Conservation (phyloP, 192 early-diverging fungal species). For the Jimgerdemannia lactiflua region DNA sequence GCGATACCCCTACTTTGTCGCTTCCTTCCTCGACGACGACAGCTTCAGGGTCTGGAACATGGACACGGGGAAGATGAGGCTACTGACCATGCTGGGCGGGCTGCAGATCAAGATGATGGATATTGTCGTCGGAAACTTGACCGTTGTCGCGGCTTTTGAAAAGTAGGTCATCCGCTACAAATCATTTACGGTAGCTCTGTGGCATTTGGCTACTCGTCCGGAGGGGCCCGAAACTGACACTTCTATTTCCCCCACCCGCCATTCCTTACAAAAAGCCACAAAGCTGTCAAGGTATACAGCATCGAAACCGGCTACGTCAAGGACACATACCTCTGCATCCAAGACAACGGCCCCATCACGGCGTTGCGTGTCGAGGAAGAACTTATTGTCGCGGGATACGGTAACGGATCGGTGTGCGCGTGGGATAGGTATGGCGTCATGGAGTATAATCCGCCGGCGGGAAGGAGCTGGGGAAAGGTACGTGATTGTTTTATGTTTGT, state of each 20-base stretch:
- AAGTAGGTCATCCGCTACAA: constrained; percentile 2
- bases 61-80: neutral
- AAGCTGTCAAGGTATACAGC: constrained; percentile 7
- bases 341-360: constrained; percentile 1
- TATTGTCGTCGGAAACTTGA: constrained; percentile 11
- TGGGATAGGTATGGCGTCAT: constrained; percentile 7
- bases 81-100: constrained; percentile 4
- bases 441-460: constrained; percentile 1
- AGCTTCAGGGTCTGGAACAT: constrained; percentile 9
- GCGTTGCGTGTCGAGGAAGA: constrained; percentile 5
- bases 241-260: too few species aligned
- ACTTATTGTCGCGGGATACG: constrained; percentile 12
- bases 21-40: constrained; percentile 10
- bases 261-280: neutral
- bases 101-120: constrained; percentile 7
- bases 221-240: too few species aligned
- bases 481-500: too few species aligned
- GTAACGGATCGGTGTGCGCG: constrained; percentile 1
- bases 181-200: neutral
- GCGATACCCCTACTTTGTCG: constrained; percentile 10
- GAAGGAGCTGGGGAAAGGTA: neutral
- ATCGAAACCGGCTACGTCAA: constrained; percentile 8
- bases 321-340: constrained; percentile 3
- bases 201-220: too few species aligned
- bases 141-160: constrained; percentile 6